Evolutionary conservation across 768 basidiomycete species (phyloP), one percentile per base, ranked within the genome.

Genomic region (Botryobasidium botryosum): DNA sequence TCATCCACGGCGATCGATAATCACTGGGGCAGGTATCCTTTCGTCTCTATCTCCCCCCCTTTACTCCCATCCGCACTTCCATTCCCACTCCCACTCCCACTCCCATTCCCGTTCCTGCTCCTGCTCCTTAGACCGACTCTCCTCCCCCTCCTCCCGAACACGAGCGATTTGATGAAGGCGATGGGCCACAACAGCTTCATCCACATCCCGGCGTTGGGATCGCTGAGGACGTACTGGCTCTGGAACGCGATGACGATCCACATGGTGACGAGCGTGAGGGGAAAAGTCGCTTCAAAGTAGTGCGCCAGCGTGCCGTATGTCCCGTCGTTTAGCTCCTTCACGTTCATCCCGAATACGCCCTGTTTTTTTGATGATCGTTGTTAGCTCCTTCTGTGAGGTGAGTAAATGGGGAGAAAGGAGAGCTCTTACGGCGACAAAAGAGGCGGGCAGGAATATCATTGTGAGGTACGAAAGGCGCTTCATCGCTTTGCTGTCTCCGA

Each of bases 191-290:
- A 28, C 6, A 41, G 40, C 6, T 41, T 25, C 24, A 41, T 7
- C 10, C 27, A 29, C 26, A 41, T n/a, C 5, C 26, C 27, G 15
- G 23, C 18, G 13, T 23, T 27, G 8, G 40, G 40, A 17, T 41
- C 17, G 27, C 31, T 12, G n/a, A n/a, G n/a, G n/a, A n/a, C 40
- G 31, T 41, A n/a, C 4, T 62, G 41, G 1, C 40, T 18, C 29
- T 75, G 74, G 52, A 72, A 67, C 5, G 73, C 67, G 28, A 75
- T 58, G 26, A 74, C 64, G 17, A 70, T 52, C 72, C 75, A 78
- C n/a, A 67, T 49, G 6, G 72, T 71, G 8, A 66, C 45, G 5
- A 65, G 7, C 0, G 74, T 79, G 33, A 78, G 55, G 1, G 64
- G 53, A 6, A 75, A 31, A 1, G 72, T 67, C 1, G 57, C 52